Evolutionary conservation across 2,329 filamentous ascomycete genomes (phyloP), one percentile per base, ranked within the genome.

Genomic region (Verticillium alfalfae): DNA sequence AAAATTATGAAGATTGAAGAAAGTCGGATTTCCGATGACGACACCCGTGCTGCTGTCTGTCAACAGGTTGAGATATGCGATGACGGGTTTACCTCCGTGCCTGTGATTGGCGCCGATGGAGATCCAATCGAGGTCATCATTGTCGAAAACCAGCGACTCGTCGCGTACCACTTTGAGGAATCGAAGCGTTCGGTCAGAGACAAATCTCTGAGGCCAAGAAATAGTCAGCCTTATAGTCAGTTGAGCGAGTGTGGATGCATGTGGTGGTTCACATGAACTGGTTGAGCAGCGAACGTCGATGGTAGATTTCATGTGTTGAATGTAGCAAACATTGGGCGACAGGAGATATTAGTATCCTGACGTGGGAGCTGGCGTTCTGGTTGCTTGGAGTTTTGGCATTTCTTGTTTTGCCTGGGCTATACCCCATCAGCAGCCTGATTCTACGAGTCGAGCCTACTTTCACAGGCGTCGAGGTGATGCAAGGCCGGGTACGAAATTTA

Each of bases 1-100:
- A 78, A 77, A 31, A 77, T 83, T 9, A 72, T 86, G 62, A 86
- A 86, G 67, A 72, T 87, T 52, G 74, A 83, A 59, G 84, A 87
- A 69, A 79, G 81, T 15, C 83, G 84, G 16, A 70, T 79, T 18
- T 61, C 69, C 7, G 68, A 65, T 22, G 62, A 71, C 9, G 67
- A 72, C 16, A 68, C 73, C 1, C 67, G 71, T 1, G 66, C 72
- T 15, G 77, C 83, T 0, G 76, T 68, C 36, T 86, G 84, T 62
- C 76, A 76, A 5, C 81, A 85, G 65, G 78, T 82, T 36, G 70
- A 77, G 62, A 77, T 87, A 12, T 66, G 70, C 16, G 68, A 72
- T 0, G 69, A 76, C 13, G 79, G 78, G 7, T 63, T 70, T 18
- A 70, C 71, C 18, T 76, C 75, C 2, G 65, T 67, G 18, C 74